Percentiles rank a stretch among this genome's conserved stretches.
Evolutionary conservation across 306 rosid species (phyloP).

Genomic region (Calophaca sinica): DNA sequence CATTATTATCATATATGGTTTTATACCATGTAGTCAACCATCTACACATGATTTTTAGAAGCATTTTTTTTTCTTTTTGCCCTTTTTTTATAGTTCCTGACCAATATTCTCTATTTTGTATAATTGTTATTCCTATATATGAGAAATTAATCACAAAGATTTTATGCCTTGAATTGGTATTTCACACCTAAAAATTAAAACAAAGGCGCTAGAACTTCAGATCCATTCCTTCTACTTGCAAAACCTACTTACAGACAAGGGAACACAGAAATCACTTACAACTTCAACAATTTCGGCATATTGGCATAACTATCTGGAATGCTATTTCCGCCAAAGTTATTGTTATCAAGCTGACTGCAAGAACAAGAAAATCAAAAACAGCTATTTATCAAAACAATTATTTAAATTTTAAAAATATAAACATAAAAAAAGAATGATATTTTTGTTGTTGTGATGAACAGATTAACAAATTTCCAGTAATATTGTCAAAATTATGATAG

Average conservation of each 20-base stretch:
- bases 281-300: conserved; percentile 65
- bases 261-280: conserved; percentile 64
- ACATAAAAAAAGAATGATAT: background rate
- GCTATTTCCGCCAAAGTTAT: conserved; percentile 68
- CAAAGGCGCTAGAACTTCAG: conserved; percentile 17
- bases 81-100: too few relatives aligned
- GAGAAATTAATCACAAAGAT: too few relatives aligned
- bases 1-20: too few relatives aligned
- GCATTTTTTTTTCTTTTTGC: too few relatives aligned
- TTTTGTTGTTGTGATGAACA: background rate
- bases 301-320: conserved; percentile 73
- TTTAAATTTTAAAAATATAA: background rate
- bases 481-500: background rate
- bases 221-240: conserved; percentile 19
- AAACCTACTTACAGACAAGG: conserved; percentile 26
- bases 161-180: too few relatives aligned
- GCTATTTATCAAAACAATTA: background rate
- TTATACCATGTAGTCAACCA: too few relatives aligned
- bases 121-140: too few relatives aligned
- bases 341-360: conserved; percentile 94
- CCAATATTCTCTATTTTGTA: too few relatives aligned
- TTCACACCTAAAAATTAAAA: too few relatives aligned
- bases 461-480: background rate
- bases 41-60: too few relatives aligned
- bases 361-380: conserved; percentile 44